Evolutionary conservation across 345 rosid genomes (phyloP), one percentile per base, ranked within the genome.

Genomic region (Arabidopsis thaliana): DNA sequence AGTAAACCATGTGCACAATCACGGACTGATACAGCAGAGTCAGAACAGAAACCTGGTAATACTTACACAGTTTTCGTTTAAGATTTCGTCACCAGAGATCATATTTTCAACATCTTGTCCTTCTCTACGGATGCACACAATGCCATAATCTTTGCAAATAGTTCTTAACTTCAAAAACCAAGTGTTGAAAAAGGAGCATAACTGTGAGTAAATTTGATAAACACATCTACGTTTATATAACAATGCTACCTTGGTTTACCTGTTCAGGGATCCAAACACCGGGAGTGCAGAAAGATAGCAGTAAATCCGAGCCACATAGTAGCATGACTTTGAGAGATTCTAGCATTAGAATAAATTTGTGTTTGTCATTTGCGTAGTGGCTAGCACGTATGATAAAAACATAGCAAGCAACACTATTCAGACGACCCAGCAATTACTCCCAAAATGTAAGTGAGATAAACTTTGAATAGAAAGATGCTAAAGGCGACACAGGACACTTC

Each of bases 291-390:
- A 93, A 93, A 36, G 97, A 92, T 67, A 89, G 82, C 24, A 92
- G 84, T 63, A 95, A 82, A 83, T 92, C 99, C 79, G 98, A 90
- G 83, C 96, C 98, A 72, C 99, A 95, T 37, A 95, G 76, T 62
- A 95, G 88, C 97, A 92, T 87, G 80, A 90, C 85, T 78, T 77
- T 86, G 28, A 87, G 87, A 81, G 88, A 82, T 65, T 67, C 98
- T 93, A 77, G 69, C 67, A 78, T 46, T 13, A 64, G 9, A 41
- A 66, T 8, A 41, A 77, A 45, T 3, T 23, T 63, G 28, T 50
- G 71, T 36, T 62, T 56, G 22, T 60, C 61, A 52, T 55, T 16
- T 23, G 10, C 52, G 8, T 60, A 62, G 7, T 52, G 38, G 28
- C 11, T 28, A 33, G 16, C 40, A 38, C 3, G 20, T 44, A 25